A percentile compares a stretch with the other conserved stretches of the same genome.
phyloP scores from a whole-genome alignment of 106 monocot genomes.

The Dioscorea dumetorum region DNA sequence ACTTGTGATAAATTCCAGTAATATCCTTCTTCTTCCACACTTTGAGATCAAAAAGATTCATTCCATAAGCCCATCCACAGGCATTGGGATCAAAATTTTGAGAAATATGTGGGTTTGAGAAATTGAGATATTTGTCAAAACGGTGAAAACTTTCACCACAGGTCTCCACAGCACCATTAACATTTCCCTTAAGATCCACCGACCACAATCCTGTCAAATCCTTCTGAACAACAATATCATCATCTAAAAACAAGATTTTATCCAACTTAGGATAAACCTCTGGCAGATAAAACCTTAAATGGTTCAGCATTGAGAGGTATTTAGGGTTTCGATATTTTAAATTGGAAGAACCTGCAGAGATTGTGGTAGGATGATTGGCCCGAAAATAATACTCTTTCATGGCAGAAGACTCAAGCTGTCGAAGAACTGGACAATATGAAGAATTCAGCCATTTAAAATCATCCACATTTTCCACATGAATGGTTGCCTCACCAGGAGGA shows the following conservation, averaged over 20 bases:
- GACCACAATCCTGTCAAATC: conserved; percentile 46
- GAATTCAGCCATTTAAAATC: conserved; percentile 81
- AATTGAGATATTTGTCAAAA: conserved; percentile 55
- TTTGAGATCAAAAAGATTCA: conserved; percentile 46
- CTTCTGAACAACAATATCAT: conserved; percentile 57
- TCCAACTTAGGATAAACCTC: conserved; percentile 44
- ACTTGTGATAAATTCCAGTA: conserved; percentile 52
- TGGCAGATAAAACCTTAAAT: conserved; percentile 47
- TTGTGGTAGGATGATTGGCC: conserved; percentile 55
- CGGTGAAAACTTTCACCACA: conserved; percentile 57
- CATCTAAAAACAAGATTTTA: conserved; percentile 48
- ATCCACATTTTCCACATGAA: conserved; percentile 77
- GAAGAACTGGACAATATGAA: conserved; percentile 66
- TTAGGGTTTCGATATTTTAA: conserved; percentile 50
- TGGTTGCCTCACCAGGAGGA: conserved; percentile 68
- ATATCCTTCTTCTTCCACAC: conserved; percentile 53
- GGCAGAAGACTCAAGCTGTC: conserved; percentile 70
- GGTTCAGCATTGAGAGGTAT: conserved; percentile 50
- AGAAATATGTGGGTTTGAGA: conserved; percentile 49
- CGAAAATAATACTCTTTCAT: conserved; percentile 81
- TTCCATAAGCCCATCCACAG: conserved; percentile 56
- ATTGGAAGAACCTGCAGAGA: conserved; percentile 61
- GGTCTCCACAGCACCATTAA: conserved; percentile 51
- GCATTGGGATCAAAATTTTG: conserved; percentile 51
- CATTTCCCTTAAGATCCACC: conserved; percentile 48